Evolutionary conservation across 192 early-diverging fungal genomes (phyloP), one percentile per base, ranked within the genome.

Genomic region (Neocallimastix lanati): DNA sequence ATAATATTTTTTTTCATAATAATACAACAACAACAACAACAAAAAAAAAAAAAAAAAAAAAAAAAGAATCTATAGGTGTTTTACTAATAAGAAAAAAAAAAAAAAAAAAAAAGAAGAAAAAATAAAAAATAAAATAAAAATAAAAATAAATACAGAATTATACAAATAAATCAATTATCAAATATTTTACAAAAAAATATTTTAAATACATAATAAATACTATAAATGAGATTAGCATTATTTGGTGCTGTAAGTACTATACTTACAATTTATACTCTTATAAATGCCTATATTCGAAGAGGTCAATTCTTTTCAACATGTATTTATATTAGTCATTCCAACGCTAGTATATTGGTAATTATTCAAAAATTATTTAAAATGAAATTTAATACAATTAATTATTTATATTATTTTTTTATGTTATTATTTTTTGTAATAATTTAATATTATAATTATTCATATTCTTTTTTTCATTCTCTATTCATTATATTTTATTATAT

Each of bases 241-340:
- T 67, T 67, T 67, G 50, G 50, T n/a, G 50, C 25, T 27, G 4
- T 67, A 67, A 67, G 50, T 67, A 67, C 50, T 5, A 6, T 67
- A 67, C 50, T 67, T 67, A 25, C 50, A 67, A 67, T 67, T 27
- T 67, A 67, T 67, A 67, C 50, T n/a, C 50, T 67, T n/a, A 67
- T 67, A 5, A 67, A 67, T 21, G 50, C 50, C 21, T 67, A 67
- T 21, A 67, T 67, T 67, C 82, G 83, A 28, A 67, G 81, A 29
- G 81, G 80, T 28, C 93, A 94, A 83, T 99, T 96, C 86, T 99
- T 94, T 84, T 86, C 96, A 18, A 94, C 94, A 5, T 94, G 94
- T 83, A 89, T 99, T 76, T 93, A 94, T 82, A 86, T 99, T 77
- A 92, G 93, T 3, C 93, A 93, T 81, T 96, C 95, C 4, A 93